Base-by-base conservation (phyloP, 2,329 filamentous ascomycete species). In the Penicillium sp. region DNA sequence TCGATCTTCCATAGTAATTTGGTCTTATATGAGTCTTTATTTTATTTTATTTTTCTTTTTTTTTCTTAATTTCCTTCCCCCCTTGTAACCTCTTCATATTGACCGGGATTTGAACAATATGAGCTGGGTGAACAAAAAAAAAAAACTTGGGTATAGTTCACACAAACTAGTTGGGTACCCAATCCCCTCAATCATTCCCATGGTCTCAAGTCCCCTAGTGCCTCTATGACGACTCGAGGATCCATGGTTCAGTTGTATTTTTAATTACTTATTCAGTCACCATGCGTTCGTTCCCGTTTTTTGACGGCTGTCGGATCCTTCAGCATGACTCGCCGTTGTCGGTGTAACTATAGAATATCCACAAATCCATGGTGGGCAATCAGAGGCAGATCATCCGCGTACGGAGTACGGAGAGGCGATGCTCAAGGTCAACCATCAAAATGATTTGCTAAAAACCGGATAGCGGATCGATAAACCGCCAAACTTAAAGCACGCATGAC, bases 401-500 rank as follows among this genome's bases (percentile, higher is more conserved):
- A 22, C 37, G 18, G 3, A 22, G 37, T 22, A 18, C n/a, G 59
- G 43, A 51, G 49, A 42, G 54, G 52, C 18, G 57, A 51, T 37
- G 48, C 51, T 60, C 40, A 33, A 23, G 50, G 41, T 18, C 33
- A 44, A 53, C 42, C 25, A 31, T 33, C 35, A 37, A 51, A 25
- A 55, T 61, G 61, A 61, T 65, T 64, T 65, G 59, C 59, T 62
- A 54, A 45, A 60, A 61, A 60, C 63, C 57, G 56, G 61, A 65
- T 58, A 69, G 58, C 67, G 67, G 68, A 67, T 70, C 64, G 63
- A 69, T 61, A 60, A 64, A 70, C 46, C 67, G 67, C 67, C 66
- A 63, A 72, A 69, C 67, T 60, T 70, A 69, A 69, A 63, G 63
- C 52, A 59, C 68, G 60, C 66, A 71, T 70, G 68, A 70, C 65